Evolutionary conservation across 768 basidiomycete species (phyloP).

Genomic region (Asterophora lycoperdoides): DNA sequence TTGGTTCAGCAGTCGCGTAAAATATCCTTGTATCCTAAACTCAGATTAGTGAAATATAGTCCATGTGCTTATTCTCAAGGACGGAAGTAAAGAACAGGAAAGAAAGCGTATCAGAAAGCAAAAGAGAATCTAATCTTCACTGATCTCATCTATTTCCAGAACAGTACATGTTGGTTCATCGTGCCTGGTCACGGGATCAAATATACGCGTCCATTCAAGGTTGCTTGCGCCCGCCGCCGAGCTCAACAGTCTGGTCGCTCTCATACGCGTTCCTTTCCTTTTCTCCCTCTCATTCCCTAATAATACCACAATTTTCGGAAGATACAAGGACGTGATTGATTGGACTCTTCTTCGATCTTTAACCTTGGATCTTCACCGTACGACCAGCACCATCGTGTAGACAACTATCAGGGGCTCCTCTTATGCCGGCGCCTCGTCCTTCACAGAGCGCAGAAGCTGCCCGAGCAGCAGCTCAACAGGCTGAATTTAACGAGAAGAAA

Average conservation of each 20-base stretch:
- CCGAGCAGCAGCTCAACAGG: slow-evolving; percentile 82
- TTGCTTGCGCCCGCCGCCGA: slow-evolving; percentile 10
- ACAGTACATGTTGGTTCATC: slow-evolving; percentile 27
- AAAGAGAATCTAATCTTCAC: neutral
- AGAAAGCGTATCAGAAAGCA: no score
- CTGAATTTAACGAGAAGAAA: slow-evolving; percentile 96
- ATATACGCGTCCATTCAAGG: slow-evolving; percentile 15
- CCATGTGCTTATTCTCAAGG: neutral
- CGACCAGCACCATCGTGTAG: neutral
- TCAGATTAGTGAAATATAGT: neutral
- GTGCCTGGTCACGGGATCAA: slow-evolving; percentile 17
- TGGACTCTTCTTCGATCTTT: neutral
- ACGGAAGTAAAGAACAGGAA: no score
- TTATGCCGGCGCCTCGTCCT: slow-evolving; percentile 46
- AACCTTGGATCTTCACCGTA: neutral
- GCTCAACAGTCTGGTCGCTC: slow-evolving; percentile 5
- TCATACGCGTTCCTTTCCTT: slow-evolving; percentile 15
- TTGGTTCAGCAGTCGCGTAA: neutral
- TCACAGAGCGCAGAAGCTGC: slow-evolving; percentile 69
- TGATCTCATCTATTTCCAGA: slow-evolving; percentile 15
- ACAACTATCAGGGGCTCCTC: neutral
- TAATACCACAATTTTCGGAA: slow-evolving; percentile 6
- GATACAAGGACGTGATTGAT: slow-evolving; percentile 1
- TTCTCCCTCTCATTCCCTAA: slow-evolving; percentile 10
- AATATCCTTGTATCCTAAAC: neutral